Base-by-base conservation (phyloP, 306 rosid species). In the Comarum palustre region DNA sequence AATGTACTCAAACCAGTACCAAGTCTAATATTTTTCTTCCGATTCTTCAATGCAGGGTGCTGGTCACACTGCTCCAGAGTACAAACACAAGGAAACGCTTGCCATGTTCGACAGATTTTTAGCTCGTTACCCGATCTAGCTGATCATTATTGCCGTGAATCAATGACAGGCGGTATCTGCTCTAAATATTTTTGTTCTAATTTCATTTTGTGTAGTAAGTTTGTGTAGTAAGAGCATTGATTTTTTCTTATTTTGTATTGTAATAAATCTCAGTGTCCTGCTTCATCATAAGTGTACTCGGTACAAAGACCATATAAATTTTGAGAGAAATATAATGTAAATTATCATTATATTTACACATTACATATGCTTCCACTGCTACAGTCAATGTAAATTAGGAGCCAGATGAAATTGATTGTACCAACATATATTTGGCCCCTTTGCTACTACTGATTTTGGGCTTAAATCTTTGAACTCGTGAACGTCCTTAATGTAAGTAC, bases 1-100 rank as follows among this genome's bases (percentile, higher is more conserved):
- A 68, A 45, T 22, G 22, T 14, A 67, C 57, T n/a, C 5, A 67
- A 42, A 67, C 8, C 1, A 1, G 5, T 61, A 64, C 16, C 32
- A 22, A 43, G 55, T 14, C 5, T 67, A 2, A 22, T 14, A 43
- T 19, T 51, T 50, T 51, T 38, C 15, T 10, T 43, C 5, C 12
- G 7, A 41, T 68, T 24, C 17, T 68, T 29, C 14, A 27, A 19
- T 29, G 47, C 73, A 75, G 79, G 79, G 79, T 31, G 79, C 79
- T 4, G 79, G 79, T 45, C 79, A 75, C 79, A 75, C 79, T 4
- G 79, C 79, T 43, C 79, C 79, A 66, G 79, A 75, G 68, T 75
- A 75, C 79, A 75, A 75, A 72, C 79, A 75, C 57, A 57, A 68
- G 68, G 74, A 75, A 54, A 75, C 68, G n/a, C 79, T 75, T 14